phyloP scores from a whole-genome alignment of 164 flowering plant species.

The Stephania cephalantha region DNA sequence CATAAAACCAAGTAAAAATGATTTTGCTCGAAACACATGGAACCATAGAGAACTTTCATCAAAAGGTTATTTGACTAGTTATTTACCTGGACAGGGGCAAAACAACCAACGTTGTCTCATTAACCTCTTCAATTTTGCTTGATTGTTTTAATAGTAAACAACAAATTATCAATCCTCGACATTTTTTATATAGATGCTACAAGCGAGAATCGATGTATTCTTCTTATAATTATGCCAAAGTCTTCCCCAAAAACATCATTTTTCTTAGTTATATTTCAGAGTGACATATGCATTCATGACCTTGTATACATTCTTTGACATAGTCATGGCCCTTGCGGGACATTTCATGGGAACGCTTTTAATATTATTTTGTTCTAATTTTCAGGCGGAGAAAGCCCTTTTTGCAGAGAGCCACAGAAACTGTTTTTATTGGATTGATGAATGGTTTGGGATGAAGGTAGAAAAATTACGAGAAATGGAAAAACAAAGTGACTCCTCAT shows the following conservation, averaged over 20 bases:
- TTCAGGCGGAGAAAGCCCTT: constrained; percentile 65
- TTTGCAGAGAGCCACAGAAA: constrained; percentile 59
- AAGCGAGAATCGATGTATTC: background rate
- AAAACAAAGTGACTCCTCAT: constrained; percentile 28
- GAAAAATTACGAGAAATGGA: constrained; percentile 49
- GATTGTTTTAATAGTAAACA: background rate
- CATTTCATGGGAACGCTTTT: background rate
- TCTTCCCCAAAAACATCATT: background rate
- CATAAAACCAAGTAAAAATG: background rate
- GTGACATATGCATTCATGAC: background rate
- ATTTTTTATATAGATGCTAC: background rate
- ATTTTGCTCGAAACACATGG: background rate
- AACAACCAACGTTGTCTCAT: background rate
- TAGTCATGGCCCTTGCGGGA: background rate
- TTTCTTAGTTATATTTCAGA: background rate
- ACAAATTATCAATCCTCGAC: background rate
- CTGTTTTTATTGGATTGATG: constrained; percentile 70
- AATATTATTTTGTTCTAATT: constrained; percentile 7
- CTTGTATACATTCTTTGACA: background rate
- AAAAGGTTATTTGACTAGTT: background rate
- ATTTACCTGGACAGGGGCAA: background rate
- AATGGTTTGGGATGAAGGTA: constrained; percentile 63
- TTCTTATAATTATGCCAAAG: background rate
- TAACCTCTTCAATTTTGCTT: background rate
- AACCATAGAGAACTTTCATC: background rate